Evolutionary conservation across 441 rosid species (phyloP).

Genomic region (Pelargonium myrrhifolium): DNA sequence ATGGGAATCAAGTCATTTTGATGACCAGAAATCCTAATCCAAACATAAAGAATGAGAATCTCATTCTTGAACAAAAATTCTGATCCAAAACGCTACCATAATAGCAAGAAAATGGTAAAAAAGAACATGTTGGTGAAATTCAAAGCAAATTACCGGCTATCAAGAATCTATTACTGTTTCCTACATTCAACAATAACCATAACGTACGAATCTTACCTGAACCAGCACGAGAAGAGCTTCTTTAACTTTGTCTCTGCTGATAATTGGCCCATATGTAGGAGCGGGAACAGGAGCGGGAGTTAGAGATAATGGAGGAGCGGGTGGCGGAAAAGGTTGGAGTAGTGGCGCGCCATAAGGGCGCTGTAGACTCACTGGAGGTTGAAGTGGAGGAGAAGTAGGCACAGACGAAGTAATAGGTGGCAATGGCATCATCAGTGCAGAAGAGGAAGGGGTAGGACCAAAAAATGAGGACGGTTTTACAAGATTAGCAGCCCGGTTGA

Average conservation of each 20-base stretch:
- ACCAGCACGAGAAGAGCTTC: conserved; percentile 66
- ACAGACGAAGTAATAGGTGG: too few relatives aligned
- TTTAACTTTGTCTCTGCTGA: conserved; percentile 63
- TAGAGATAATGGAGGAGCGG: conserved; percentile 63
- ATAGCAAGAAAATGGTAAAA: too few relatives aligned
- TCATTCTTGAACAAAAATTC: too few relatives aligned
- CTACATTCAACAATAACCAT: conserved; percentile 3
- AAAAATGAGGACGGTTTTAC: conserved; percentile 71
- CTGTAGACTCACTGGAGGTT: conserved; percentile 42
- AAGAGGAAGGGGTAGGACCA: conserved; percentile 36
- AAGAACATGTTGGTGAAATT: too few relatives aligned
- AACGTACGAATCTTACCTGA: conserved; percentile 54
- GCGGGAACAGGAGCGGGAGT: conserved; percentile 40
- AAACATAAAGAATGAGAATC: too few relatives aligned
- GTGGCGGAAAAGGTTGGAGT: conserved; percentile 96
- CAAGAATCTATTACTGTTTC: not conserved
- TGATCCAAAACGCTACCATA: too few relatives aligned
- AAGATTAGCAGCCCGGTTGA: conserved; percentile 39
- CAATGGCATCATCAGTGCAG: conserved; percentile 29
- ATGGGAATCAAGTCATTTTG: too few relatives aligned
- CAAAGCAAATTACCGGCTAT: too few relatives aligned
- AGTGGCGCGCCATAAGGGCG: conserved; percentile 69
- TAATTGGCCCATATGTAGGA: conserved; percentile 36
- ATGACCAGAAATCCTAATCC: too few relatives aligned
- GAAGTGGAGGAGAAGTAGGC: conserved; percentile 54